Base-by-base conservation (phyloP, 1,139 yeast species). In the Hansenula lynferdii region DNA sequence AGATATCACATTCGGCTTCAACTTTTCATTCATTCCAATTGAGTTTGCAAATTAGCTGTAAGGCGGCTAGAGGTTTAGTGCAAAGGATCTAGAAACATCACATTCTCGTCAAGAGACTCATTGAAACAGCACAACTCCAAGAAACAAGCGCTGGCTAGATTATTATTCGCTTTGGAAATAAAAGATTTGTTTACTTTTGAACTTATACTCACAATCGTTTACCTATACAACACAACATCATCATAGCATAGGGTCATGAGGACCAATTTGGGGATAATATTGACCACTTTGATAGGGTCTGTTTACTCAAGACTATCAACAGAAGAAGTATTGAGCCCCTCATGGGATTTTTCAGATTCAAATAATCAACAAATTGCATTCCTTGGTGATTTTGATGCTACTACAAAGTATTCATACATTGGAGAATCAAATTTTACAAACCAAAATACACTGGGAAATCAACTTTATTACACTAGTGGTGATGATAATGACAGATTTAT, bases 371-470 rank as follows among this genome's bases (percentile, higher is more conserved):
- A 67, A 41, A 61, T 86, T 36, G 80, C 83, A 6, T 50, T 85
- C 15, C 69, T 84, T 37, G 96, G 96, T 9, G 63, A 70, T 30
- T 83, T 77, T 50, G 73, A 76, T 42, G 78, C 82, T 14, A 56
- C 83, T 22, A 74, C 92, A 2, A 65, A 69, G 38, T 81, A 81
- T 59, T 54, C 67, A 27, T 78, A 71, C 49, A 53, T 60, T 23
- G 85, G 85, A 39, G 80, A 72, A 42, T 63, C 65, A 35, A 64
- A 68, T 44, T 60, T 67, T 39, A 62, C 69, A 37, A 50, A 50
- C 37, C 45, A 48, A 39, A 44, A 44, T 31, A 35, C 38, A 14
- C 41, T 42, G 9, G 37, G 50, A 8, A 49, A 54, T 34, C 42
- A 46, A 31, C 40, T 51, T 24, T 45, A 50, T 41, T 51, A 53